phyloP scores from a whole-genome alignment of 2,329 filamentous ascomycete genomes.

The Pyricularia sp. region DNA sequence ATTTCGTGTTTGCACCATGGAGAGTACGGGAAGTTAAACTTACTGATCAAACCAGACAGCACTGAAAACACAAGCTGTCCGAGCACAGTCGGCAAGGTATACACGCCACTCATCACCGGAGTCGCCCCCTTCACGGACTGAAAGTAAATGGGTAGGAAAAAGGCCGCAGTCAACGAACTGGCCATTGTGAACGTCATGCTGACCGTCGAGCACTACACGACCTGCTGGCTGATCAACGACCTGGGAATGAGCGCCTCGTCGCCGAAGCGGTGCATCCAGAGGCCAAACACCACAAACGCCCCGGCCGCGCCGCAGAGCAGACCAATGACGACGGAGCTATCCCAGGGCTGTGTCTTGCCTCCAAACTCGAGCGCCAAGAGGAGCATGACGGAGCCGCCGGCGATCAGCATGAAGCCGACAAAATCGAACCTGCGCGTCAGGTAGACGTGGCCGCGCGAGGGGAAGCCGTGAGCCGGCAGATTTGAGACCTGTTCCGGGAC shows the following conservation, averaged over 20 bases:
- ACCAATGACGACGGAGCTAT: slow-evolving; percentile 12
- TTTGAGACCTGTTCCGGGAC: not conserved
- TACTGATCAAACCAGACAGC: slow-evolving; percentile 7
- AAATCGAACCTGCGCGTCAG: slow-evolving; percentile 26
- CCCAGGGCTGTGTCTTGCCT: slow-evolving; percentile 38
- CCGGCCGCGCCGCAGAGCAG: slow-evolving; percentile 15
- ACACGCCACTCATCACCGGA: slow-evolving; percentile 23
- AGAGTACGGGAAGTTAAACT: slow-evolving; percentile 6
- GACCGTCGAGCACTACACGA: slow-evolving; percentile 15
- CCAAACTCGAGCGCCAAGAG: slow-evolving; percentile 42
- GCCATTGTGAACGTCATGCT: slow-evolving; percentile 14
- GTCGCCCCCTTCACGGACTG: slow-evolving; percentile 21
- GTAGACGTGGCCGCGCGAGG: not conserved
- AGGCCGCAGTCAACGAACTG: slow-evolving; percentile 14
- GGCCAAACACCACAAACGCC: slow-evolving; percentile 28
- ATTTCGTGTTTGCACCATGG: not conserved
- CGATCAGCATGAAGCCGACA: slow-evolving; percentile 31
- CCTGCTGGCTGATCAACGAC: slow-evolving; percentile 12
- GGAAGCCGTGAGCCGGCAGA: not conserved
- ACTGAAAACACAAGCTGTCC: not conserved
- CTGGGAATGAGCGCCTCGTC: slow-evolving; percentile 18
- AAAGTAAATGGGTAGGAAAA: slow-evolving; percentile 27
- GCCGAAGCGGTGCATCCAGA: slow-evolving; percentile 30
- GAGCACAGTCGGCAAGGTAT: slow-evolving; percentile 16
- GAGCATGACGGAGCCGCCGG: slow-evolving; percentile 28